Percentiles rank a stretch among this genome's conserved stretches.
Conservation (phyloP, 352 stramenopile species). For the Elongisporangium prolatum region DNA sequence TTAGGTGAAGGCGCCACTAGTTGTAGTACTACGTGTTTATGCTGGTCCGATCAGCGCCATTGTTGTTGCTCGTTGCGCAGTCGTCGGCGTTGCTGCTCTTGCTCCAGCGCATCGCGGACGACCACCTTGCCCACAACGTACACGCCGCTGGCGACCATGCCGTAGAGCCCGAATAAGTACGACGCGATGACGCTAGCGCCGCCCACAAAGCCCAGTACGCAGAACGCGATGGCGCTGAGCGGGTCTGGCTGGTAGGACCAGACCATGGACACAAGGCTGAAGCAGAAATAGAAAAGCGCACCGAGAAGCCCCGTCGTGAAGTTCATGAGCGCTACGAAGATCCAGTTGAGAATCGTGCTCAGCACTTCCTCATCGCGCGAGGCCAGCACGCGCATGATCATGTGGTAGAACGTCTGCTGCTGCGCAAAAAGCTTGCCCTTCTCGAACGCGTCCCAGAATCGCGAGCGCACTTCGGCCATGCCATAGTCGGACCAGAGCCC, state of each 20-base stretch:
- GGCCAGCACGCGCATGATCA: slow-evolving; percentile 71
- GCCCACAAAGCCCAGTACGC: slow-evolving; percentile 68
- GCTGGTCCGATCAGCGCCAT: too few relatives aligned
- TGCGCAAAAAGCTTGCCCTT: slow-evolving; percentile 84
- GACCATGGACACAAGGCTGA: slow-evolving; percentile 79
- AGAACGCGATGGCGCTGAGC: slow-evolving; percentile 66
- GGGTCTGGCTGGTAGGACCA: slow-evolving; percentile 82
- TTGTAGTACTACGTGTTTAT: too few relatives aligned
- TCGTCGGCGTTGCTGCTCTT: slow-evolving; percentile 60
- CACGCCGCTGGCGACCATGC: slow-evolving; percentile 74
- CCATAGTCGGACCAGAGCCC: slow-evolving; percentile 84
- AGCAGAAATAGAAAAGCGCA: slow-evolving; percentile 83
- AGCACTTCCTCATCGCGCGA: slow-evolving; percentile 70
- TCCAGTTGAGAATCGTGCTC: slow-evolving; percentile 78
- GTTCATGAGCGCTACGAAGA: slow-evolving; percentile 81
- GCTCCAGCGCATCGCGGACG: slow-evolving; percentile 68
- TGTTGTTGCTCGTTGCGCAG: slow-evolving; percentile 31
- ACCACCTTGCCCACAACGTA: slow-evolving; percentile 79
- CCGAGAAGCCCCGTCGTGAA: slow-evolving; percentile 85
- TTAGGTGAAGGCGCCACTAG: too few relatives aligned
- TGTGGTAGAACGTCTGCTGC: slow-evolving; percentile 86
- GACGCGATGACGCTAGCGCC: slow-evolving; percentile 76
- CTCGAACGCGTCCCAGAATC: slow-evolving; percentile 82
- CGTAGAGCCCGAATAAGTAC: slow-evolving; percentile 84
- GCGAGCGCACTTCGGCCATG: slow-evolving; percentile 60